phyloP scores from a whole-genome alignment of 805 yeast species.

The Zygotorulaspora sp. region DNA sequence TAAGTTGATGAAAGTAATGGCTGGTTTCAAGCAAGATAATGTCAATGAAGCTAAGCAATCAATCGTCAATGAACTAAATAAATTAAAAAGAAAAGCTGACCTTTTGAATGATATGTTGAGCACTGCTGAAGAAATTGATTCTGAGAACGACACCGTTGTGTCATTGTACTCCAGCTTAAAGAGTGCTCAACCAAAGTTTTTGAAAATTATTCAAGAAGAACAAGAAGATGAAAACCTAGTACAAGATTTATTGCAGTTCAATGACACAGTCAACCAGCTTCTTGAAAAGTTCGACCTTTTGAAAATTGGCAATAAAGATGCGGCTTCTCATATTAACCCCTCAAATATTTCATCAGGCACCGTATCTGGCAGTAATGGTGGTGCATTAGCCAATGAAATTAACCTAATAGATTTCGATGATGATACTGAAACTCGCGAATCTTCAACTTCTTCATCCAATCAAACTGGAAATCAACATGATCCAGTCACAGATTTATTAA shows the following conservation, averaged over 20 bases:
- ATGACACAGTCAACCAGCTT: conserved; percentile 69
- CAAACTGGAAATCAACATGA: conserved; percentile 26
- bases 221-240: conserved; percentile 64
- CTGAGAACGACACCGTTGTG: conserved; percentile 58
- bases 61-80: conserved; percentile 77
- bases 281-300: conserved; percentile 62
- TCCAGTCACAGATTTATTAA: conserved; percentile 62
- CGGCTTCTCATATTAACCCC: conserved; percentile 48
- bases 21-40: conserved; percentile 89
- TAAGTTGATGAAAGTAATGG: conserved; percentile 95
- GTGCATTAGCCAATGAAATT: conserved; percentile 40
- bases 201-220: conserved; percentile 79
- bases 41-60: conserved; percentile 60
- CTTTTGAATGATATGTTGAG: conserved; percentile 81
- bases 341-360: conserved; percentile 33
- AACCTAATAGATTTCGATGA: conserved; percentile 76
- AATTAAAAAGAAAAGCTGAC: conserved; percentile 79
- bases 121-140: conserved; percentile 40
- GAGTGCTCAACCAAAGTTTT: conserved; percentile 80
- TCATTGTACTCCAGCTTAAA: conserved; percentile 78
- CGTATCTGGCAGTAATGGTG: conserved; percentile 14
- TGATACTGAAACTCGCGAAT: conserved; percentile 34
- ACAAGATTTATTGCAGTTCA: conserved; percentile 57
- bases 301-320: conserved; percentile 56
- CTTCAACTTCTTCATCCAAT: conserved; percentile 12